Evolutionary conservation across 2,329 filamentous ascomycete genomes (phyloP).

Genomic region (Daldinia eschscholtzii): DNA sequence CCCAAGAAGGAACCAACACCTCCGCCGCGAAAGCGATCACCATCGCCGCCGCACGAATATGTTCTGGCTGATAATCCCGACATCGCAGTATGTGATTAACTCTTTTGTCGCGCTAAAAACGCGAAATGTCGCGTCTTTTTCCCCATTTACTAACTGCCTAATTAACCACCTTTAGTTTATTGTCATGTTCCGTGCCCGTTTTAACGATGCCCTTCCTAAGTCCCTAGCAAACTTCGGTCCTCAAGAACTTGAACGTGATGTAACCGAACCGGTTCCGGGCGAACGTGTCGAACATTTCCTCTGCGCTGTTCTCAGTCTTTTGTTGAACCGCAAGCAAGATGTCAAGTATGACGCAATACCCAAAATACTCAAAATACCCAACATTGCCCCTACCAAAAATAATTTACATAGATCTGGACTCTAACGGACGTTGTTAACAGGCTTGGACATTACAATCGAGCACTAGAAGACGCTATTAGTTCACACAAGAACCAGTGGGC

Average conservation of each 20-base stretch:
- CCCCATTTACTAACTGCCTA: conserved; percentile 50
- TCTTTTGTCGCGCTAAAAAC: conserved; percentile 61
- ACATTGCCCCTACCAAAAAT: conserved; percentile 11
- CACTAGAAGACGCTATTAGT: conserved; percentile 91
- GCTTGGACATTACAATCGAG: conserved; percentile 90
- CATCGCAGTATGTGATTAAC: conserved; percentile 80
- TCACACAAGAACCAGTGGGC: conserved; percentile 92
- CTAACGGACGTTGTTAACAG: conserved; percentile 62
- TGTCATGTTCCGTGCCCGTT: conserved; percentile 96
- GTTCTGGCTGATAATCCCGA: conserved; percentile 90
- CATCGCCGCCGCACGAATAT: conserved; percentile 91
- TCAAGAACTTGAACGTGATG: conserved; percentile 91
- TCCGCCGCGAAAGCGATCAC: conserved; percentile 80
- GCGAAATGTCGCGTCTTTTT: conserved; percentile 65
- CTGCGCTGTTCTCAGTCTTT: conserved; percentile 87
- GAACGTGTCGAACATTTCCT: conserved; percentile 89
- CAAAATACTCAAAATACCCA: conserved; percentile 31
- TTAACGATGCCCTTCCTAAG: conserved; percentile 88
- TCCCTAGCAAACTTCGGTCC: conserved; percentile 91
- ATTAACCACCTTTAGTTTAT: conserved; percentile 76
- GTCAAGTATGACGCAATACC: conserved; percentile 80
- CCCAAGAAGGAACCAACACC: conserved; percentile 71
- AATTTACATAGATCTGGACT: conserved; percentile 3
- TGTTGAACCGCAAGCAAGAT: conserved; percentile 97
- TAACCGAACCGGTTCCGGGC: conserved; percentile 81